phyloP scores from a whole-genome alignment of 2,329 filamentous ascomycete species.

The Gaeumannomyces tritici region DNA sequence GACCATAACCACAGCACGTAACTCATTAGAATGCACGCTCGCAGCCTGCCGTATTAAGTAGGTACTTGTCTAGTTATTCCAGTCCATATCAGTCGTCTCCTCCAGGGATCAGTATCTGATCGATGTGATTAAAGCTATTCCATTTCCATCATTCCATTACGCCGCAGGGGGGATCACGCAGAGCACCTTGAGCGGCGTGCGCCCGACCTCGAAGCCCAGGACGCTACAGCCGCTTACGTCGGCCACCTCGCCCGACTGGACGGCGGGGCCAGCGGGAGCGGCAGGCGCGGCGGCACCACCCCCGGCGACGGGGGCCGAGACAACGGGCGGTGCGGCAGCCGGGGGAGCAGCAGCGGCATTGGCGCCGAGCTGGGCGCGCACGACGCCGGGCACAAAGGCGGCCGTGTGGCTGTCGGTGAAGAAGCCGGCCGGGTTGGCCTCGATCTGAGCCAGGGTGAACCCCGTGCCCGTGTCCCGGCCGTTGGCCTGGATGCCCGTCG shows the following conservation, averaged over 20 bases:
- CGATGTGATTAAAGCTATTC: not conserved
- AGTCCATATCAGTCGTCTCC: no score
- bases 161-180: conserved; percentile 1
- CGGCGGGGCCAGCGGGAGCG: not conserved
- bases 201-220: conserved; percentile 2
- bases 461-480: conserved; percentile 32
- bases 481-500: conserved; percentile 27
- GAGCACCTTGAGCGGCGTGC: not conserved
- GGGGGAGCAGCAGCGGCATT: not conserved
- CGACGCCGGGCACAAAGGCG: conserved; percentile 31
- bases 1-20: no score
- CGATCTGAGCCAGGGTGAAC: conserved; percentile 35
- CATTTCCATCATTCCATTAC: not conserved
- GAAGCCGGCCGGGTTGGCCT: conserved; percentile 35
- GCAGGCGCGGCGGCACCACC: not conserved
- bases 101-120: not conserved
- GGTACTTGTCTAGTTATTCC: no score
- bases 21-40: no score
- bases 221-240: conserved; percentile 2
- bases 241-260: not conserved
- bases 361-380: conserved; percentile 30
- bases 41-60: no score
- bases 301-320: not conserved
- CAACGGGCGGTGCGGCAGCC: not conserved
- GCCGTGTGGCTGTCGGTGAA: conserved; percentile 37